Base-by-base conservation (phyloP, 2,329 filamentous ascomycete species). In the Zymoseptoria tritici region DNA sequence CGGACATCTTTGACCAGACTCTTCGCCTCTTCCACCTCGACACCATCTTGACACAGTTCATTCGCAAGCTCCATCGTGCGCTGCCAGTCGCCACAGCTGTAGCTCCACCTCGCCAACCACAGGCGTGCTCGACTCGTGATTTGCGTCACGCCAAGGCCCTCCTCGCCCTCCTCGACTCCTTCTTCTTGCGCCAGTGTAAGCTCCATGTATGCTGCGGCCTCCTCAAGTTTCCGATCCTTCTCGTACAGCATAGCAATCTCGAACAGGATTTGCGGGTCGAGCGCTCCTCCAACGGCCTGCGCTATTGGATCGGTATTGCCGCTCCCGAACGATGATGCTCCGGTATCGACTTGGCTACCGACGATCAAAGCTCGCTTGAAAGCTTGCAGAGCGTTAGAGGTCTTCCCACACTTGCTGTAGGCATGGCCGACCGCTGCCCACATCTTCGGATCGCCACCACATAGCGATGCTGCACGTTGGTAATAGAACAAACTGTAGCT, bases 381-480 rank as follows among this genome's bases (percentile, higher is more conserved):
- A 0, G 94, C 91, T 70, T 96, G 94, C 74, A 99, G 97, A 29
- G 91, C 93, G 67, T 97, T 92, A n/a, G 86, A 83, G 55, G 90
- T 81, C 57, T 92, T 86, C 56, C 87, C 88, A 82, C 97, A 95
- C 72, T 92, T 93, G 62, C 93, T 88, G 64, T 96, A 86, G 72
- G 93, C 97, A 36, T 89, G 89, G 9, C 90, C 94, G 4, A 99
- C 91, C 0, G 94, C 94, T 79, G 94, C 89, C 94, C 94, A 99
- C 90, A 99, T 96, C 75, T 97, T 97, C 0, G 92, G 90, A 68
- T 99, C 94, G 81, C 93, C 97, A 0, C 93, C 91, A n/a, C 92
- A 85, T 1, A 99, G 80, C 0, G 91, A 90, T 0, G 93, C 93
- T 0, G 94, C 94, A 59, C 94, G 91, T 72, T 97, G 95, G 78